A percentile compares a stretch with the other conserved stretches of the same genome.
These are phyloP conservation scores for Podila horticola DNA, from an alignment of 192 early-diverging fungal species.

Conservation along the genomic window DNA sequence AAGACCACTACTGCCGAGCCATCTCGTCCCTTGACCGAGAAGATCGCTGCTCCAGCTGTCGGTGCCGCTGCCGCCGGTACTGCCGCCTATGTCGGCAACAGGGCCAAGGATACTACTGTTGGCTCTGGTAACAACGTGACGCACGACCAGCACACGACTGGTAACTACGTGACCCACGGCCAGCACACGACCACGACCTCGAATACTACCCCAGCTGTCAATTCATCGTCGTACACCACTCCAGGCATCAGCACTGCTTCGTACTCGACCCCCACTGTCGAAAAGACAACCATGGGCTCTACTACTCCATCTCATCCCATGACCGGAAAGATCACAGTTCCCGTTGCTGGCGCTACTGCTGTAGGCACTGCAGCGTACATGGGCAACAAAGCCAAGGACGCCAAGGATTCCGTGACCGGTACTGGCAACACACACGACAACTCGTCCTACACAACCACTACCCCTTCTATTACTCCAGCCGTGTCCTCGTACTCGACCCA, in stretches of 20 bases:
- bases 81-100: slow-evolving; percentile 10
- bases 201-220: neutral
- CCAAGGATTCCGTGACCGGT: slow-evolving; percentile 1
- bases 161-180: neutral
- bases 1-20: neutral
- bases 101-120: neutral
- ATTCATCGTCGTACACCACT: neutral
- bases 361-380: slow-evolving; percentile 8
- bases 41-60: slow-evolving; percentile 1
- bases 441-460: neutral
- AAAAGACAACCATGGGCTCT: neutral
- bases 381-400: slow-evolving; percentile 5
- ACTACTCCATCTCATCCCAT: neutral
- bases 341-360: slow-evolving; percentile 7
- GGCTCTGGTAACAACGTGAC: neutral
- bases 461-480: neutral
- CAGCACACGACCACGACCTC: neutral
- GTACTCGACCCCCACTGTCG: neutral
- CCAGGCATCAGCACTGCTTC: neutral
- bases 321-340: slow-evolving; percentile 9
- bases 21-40: neutral
- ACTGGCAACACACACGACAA: neutral
- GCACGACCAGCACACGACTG: neutral
- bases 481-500: neutral
- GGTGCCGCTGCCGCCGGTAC: slow-evolving; percentile 6